Evolutionary conservation across 2,329 filamentous ascomycete species (phyloP).

Genomic region (Cercospora beticola): DNA sequence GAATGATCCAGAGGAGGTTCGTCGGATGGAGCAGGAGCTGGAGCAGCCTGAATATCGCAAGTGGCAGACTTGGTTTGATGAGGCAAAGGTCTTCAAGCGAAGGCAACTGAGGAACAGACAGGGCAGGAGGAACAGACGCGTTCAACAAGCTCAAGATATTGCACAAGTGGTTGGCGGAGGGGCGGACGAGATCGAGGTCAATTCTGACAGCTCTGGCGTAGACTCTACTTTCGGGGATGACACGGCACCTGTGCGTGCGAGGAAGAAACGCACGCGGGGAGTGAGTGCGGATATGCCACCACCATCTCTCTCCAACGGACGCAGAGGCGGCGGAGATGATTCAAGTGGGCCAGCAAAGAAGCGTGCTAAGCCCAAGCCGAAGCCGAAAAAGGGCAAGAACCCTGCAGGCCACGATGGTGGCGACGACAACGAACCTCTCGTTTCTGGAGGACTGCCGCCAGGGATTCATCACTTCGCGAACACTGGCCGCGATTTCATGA

Average conservation of each 20-base stretch:
- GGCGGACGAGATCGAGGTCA: too few species aligned
- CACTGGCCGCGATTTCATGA: neutral
- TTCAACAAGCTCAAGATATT: too few species aligned
- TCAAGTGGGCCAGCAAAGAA: neutral
- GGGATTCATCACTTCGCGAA: neutral
- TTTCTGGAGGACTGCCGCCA: neutral
- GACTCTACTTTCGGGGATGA: too few species aligned
- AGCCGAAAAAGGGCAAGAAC: neutral
- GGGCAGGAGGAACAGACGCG: too few species aligned
- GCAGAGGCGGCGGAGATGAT: neutral
- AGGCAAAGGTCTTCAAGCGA: slow-evolving; percentile 12
- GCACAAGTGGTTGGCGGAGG: too few species aligned
- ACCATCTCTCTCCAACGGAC: neutral
- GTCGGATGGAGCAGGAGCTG: neutral
- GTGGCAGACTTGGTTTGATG: slow-evolving; percentile 14
- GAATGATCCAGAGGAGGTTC: neutral
- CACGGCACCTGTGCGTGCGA: too few species aligned
- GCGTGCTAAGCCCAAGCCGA: neutral
- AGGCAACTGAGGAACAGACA: neutral
- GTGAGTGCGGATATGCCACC: neutral
- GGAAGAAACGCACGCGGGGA: neutral
- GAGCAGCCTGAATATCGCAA: slow-evolving; percentile 3
- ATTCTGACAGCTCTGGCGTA: too few species aligned
- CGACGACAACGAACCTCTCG: neutral
- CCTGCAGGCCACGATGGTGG: too few species aligned